Evolutionary conservation across 1,284 basidiomycete genomes (phyloP).

Genomic region (Microbotryum scabiosae): DNA sequence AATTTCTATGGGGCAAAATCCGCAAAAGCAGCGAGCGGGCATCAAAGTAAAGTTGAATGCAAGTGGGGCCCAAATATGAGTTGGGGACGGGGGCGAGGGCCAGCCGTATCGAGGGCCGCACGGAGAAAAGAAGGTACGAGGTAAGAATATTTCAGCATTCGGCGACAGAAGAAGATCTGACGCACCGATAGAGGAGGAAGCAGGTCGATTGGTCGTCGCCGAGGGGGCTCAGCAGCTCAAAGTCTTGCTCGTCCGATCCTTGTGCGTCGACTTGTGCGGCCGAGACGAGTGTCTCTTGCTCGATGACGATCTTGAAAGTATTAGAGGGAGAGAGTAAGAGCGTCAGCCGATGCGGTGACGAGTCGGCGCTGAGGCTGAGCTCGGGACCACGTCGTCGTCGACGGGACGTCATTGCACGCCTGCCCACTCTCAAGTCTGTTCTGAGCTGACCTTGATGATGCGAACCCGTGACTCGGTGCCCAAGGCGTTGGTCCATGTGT

Average conservation of each 20-base stretch:
- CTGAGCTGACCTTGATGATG: constrained; percentile 18
- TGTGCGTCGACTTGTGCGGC: background rate
- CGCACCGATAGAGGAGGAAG: constrained; percentile 20
- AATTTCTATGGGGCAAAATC: background rate
- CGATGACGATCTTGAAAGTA: constrained; percentile 9
- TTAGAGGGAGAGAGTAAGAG: background rate
- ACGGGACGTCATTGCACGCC: too few species aligned
- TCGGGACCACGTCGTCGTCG: background rate
- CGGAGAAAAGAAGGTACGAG: too few species aligned
- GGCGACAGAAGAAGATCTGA: too few species aligned
- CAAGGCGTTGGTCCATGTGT: constrained; percentile 8
- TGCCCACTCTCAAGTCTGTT: background rate
- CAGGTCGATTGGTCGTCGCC: constrained; percentile 11
- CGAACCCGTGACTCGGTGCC: background rate
- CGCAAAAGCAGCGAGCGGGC: too few species aligned
- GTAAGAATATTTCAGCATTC: background rate
- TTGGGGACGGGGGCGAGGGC: background rate
- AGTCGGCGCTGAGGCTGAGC: background rate
- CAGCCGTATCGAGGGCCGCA: too few species aligned
- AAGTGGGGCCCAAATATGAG: background rate
- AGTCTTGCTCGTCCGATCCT: constrained; percentile 9
- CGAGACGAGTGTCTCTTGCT: constrained; percentile 16
- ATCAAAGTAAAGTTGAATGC: background rate
- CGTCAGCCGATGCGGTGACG: background rate
- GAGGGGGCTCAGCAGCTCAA: constrained; percentile 11